phyloP scores from a whole-genome alignment of 306 rosid species.

The Acacia melanoxylon region DNA sequence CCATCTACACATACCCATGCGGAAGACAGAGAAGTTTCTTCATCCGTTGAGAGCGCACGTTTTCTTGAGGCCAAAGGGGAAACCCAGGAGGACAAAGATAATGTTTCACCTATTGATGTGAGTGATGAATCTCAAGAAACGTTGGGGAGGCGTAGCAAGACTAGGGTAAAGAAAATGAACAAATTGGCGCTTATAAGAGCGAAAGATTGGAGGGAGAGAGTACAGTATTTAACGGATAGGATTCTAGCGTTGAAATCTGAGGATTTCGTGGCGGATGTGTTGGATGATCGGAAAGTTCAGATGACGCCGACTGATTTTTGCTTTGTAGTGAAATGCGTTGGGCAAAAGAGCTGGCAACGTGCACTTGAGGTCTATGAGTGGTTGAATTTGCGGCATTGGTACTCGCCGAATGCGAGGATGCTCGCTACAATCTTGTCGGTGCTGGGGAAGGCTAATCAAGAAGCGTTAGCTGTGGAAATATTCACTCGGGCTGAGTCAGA shows the following conservation, averaged over 20 bases:
- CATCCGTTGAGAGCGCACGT: neutral
- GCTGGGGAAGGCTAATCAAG: constrained; percentile 90
- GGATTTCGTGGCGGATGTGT: constrained; percentile 80
- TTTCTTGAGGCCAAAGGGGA: constrained; percentile 38
- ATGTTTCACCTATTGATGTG: constrained; percentile 25
- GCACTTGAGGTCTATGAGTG: constrained; percentile 92
- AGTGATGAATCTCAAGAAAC: constrained; percentile 49
- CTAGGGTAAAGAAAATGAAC: constrained; percentile 68
- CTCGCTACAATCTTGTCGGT: constrained; percentile 84
- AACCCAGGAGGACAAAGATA: constrained; percentile 8
- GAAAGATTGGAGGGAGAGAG: constrained; percentile 92
- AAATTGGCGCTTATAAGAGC: constrained; percentile 76
- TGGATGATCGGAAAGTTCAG: constrained; percentile 72
- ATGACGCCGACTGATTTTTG: constrained; percentile 90
- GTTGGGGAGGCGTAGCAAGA: constrained; percentile 61
- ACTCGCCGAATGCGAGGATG: constrained; percentile 84
- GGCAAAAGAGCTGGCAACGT: constrained; percentile 75
- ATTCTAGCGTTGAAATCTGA: constrained; percentile 65
- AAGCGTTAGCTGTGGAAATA: constrained; percentile 75
- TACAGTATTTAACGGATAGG: constrained; percentile 65
- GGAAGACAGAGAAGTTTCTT: constrained; percentile 33
- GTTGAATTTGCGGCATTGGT: constrained; percentile 86
- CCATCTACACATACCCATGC: constrained; percentile 43
- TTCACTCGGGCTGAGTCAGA: constrained; percentile 60
- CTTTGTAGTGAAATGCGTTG: constrained; percentile 91